Percentiles rank a stretch among this genome's conserved stretches.
These are phyloP conservation scores for Amanita brunnescens DNA, from an alignment of 768 basidiomycete genomes.

Conservation along the genomic window DNA sequence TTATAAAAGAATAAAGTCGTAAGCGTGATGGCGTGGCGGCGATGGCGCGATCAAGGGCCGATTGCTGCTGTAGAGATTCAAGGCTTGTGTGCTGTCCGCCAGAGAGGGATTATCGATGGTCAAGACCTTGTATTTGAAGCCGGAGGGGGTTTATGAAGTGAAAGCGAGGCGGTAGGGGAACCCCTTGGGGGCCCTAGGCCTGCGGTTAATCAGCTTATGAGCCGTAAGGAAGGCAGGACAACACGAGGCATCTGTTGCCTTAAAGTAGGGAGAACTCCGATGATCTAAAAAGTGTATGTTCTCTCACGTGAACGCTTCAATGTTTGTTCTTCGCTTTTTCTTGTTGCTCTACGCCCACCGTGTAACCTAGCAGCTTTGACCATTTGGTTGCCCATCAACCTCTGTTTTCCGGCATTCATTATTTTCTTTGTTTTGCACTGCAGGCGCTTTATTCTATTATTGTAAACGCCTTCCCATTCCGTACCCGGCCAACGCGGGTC, in stretches of 20 bases:
- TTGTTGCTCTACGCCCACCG: not conserved
- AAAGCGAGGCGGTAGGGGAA: not conserved
- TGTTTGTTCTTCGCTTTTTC: not conserved
- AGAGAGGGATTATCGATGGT: not conserved
- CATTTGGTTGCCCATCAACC: no score
- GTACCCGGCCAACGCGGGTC: not conserved
- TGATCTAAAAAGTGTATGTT: not conserved
- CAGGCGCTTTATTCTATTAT: not conserved
- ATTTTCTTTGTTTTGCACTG: not conserved
- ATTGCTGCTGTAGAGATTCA: not conserved
- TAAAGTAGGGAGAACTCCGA: not conserved
- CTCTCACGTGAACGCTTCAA: conserved; percentile 1
- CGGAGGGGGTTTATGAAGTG: not conserved
- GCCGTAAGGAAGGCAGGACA: conserved; percentile 1
- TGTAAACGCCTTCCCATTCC: not conserved
- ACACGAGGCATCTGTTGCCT: conserved; percentile 6
- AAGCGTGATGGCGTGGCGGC: not conserved
- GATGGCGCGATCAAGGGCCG: conserved; percentile 1
- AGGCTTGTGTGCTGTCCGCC: not conserved
- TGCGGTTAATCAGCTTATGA: conserved; percentile 3
- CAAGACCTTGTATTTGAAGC: not conserved
- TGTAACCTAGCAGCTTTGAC: not conserved
- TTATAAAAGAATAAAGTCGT: conserved; percentile 1
- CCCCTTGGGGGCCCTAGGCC: not conserved
- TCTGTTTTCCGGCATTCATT: no score